Evolutionary conservation across 2,329 filamentous ascomycete genomes (phyloP).

Genomic region (Xylariaceae sp.): DNA sequence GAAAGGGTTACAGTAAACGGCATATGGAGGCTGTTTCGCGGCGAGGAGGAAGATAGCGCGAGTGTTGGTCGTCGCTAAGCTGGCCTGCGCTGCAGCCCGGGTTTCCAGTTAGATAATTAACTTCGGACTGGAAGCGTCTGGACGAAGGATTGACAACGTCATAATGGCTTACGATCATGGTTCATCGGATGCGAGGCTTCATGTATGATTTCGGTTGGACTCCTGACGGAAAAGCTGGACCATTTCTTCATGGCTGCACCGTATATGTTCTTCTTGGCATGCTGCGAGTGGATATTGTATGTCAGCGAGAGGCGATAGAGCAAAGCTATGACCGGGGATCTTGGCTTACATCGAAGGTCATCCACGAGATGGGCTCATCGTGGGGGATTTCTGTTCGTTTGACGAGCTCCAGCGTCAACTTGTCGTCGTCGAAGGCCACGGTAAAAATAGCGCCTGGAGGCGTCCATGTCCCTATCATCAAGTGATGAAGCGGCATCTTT

Average conservation of each 20-base stretch:
- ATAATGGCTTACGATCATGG: constrained; percentile 67
- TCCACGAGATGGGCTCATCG: constrained; percentile 91
- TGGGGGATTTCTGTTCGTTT: constrained; percentile 82
- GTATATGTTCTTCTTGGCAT: constrained; percentile 83
- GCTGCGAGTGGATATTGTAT: constrained; percentile 55
- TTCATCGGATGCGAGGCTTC: constrained; percentile 76
- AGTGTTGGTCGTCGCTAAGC: constrained; percentile 75
- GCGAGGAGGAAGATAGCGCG: constrained; percentile 89
- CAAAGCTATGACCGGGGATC: neutral
- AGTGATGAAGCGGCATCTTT: constrained; percentile 78
- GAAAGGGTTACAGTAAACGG: constrained; percentile 89
- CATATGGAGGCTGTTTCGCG: constrained; percentile 76
- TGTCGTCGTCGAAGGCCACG: constrained; percentile 84
- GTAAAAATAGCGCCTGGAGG: constrained; percentile 90
- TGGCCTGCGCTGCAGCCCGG: constrained; percentile 63
- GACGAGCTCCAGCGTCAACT: constrained; percentile 73
- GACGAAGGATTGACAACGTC: constrained; percentile 4
- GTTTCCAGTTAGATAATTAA: constrained; percentile 21
- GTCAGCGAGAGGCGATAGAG: constrained; percentile 21
- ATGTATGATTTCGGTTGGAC: constrained; percentile 77
- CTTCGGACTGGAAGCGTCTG: constrained; percentile 13
- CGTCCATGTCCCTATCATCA: constrained; percentile 93
- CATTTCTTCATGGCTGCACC: constrained; percentile 94
- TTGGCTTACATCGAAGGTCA: constrained; percentile 80
- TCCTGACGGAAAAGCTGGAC: constrained; percentile 79